Evolutionary conservation across 164 flowering plant species (phyloP), one percentile per base, ranked within the genome.

Genomic region (Houttuynia cordata): DNA sequence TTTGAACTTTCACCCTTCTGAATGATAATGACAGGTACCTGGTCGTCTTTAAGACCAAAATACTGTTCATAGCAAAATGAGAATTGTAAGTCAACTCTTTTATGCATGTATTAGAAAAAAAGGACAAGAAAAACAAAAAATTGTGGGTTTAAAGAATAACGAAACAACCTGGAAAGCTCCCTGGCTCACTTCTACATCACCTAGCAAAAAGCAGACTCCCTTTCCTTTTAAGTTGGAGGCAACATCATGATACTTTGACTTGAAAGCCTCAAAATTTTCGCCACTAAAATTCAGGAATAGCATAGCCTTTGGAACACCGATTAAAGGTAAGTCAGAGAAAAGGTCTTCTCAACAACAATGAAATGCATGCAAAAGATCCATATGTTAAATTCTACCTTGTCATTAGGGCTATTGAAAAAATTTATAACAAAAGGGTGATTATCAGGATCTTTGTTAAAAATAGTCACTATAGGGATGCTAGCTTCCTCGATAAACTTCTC

Each of bases 401-500:
- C 84, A 75, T 77, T 75, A 23, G 73, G 73, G 52, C 65, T 78
- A 71, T 83, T 78, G 69, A 87, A 90, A 73, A 79, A 85, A 59
- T 87, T 90, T 63, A 80, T 57, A 58, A 90, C 84, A 62, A 63
- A 84, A 15, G 87, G 87, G 68, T 84, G 95, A 63, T 81, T 82
- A 74, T 58, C 70, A 0, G 92, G 83, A 56, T 87, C 95, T 57
- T 74, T 85, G 79, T 80, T 68, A 60, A 80, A 90, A 42, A 78
- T 10, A 34, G 95, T 85, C 18, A 87, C 81, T 24, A 57, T 17
- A 21, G 97, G 97, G 25, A 65, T 53, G 68, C 87, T 87, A n/a
- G 90, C 73, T 69, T 73, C 85, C 70, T 80, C 83, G 71, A 90
- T 72, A 66, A 85, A 87, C 69, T 87, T 85, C 75, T 74, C 87